Evolutionary conservation across 225 moss, liverwort and hornwort genomes (phyloP).

Genomic region (Rhytidiadelphus loreus): DNA sequence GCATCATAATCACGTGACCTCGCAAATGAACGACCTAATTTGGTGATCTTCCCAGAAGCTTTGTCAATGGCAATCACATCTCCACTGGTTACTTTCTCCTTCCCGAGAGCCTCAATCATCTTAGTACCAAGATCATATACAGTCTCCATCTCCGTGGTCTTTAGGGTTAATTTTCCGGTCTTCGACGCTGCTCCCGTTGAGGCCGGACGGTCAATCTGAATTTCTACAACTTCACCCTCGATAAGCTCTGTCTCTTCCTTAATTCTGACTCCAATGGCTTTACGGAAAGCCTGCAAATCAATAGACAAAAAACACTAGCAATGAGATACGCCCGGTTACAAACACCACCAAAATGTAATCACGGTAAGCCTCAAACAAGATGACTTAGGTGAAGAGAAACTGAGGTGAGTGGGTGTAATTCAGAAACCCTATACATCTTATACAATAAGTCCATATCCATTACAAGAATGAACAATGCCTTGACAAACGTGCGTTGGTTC

Average conservation of each 20-base stretch:
- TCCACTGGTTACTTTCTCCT: slow-evolving; percentile 72
- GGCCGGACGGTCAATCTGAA: slow-evolving; percentile 73
- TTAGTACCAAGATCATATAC: slow-evolving; percentile 76
- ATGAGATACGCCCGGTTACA: background rate
- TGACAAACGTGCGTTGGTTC: background rate
- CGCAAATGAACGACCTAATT: slow-evolving; percentile 72
- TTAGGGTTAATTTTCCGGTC: slow-evolving; percentile 67
- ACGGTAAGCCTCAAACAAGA: background rate
- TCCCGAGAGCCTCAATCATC: slow-evolving; percentile 74
- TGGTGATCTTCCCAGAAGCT: slow-evolving; percentile 75
- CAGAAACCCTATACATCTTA: background rate
- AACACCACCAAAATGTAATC: background rate
- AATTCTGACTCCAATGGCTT: slow-evolving; percentile 89
- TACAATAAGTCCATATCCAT: background rate
- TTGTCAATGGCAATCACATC: slow-evolving; percentile 80
- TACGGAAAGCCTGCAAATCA: slow-evolving; percentile 48
- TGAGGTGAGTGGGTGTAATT: background rate
- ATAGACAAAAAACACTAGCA: background rate
- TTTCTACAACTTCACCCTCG: slow-evolving; percentile 86
- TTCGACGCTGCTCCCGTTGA: slow-evolving; percentile 59
- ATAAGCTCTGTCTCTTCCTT: slow-evolving; percentile 91
- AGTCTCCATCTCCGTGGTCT: slow-evolving; percentile 89
- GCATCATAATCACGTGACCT: slow-evolving; percentile 79
- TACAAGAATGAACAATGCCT: background rate
- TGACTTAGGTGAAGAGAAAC: background rate